Evolutionary conservation across 257 asterid species (phyloP).

Genomic region (Solanum bukasovii): DNA sequence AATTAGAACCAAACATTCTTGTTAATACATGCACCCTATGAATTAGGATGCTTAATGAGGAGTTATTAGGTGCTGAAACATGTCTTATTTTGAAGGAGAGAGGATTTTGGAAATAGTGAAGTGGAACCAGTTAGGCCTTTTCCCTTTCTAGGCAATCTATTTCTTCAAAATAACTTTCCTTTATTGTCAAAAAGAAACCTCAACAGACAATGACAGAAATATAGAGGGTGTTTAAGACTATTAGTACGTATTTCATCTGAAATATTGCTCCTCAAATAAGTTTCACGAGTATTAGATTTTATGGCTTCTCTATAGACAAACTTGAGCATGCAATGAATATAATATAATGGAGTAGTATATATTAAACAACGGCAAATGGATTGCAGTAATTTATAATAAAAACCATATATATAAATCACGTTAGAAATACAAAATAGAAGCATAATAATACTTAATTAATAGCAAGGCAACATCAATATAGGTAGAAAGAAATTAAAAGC

Average conservation of each 20-base stretch:
- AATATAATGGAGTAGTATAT: too few relatives aligned
- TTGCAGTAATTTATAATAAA: background rate
- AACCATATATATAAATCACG: background rate
- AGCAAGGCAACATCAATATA: too few relatives aligned
- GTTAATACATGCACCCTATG: background rate
- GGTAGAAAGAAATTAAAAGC: background rate
- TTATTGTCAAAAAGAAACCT: background rate
- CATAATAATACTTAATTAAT: background rate
- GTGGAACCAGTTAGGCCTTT: background rate
- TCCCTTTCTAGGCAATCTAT: background rate
- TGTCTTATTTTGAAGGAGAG: background rate
- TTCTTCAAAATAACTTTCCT: background rate
- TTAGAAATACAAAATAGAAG: background rate
- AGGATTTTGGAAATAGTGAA: background rate
- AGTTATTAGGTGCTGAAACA: background rate
- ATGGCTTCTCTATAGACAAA: background rate
- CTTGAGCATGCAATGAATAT: background rate
- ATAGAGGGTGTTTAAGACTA: too few relatives aligned
- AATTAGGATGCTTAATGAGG: background rate
- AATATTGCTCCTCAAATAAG: background rate
- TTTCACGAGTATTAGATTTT: background rate
- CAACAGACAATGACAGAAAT: background rate
- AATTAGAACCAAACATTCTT: background rate
- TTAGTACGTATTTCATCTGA: background rate
- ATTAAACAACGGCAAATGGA: background rate